phyloP scores from a whole-genome alignment of 306 rosid genomes.

The Gastrolobium villosum region DNA sequence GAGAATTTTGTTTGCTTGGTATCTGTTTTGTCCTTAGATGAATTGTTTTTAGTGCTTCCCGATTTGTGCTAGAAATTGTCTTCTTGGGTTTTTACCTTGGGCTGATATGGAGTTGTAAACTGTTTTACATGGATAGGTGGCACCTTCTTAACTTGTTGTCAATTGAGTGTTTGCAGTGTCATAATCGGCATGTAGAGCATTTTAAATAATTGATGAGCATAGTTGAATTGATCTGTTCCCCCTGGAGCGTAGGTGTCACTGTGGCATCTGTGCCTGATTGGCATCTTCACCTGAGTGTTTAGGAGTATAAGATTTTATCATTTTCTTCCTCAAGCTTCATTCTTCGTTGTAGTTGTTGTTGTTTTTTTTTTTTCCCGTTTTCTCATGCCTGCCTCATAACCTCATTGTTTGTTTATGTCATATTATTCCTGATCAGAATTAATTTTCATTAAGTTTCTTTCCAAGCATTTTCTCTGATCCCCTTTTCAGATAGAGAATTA shows the following conservation, averaged over 20 bases:
- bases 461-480: background rate
- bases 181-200: background rate
- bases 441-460: background rate
- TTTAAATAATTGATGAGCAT: background rate
- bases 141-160: background rate
- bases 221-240: background rate
- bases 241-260: background rate
- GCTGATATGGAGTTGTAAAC: background rate
- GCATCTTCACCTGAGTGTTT: background rate
- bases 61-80: too few species aligned
- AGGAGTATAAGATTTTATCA: background rate
- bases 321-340: background rate
- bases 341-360: background rate
- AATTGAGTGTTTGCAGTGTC: background rate
- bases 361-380: background rate
- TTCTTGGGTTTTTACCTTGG: too few species aligned
- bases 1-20: too few species aligned
- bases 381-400: background rate
- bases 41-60: too few species aligned
- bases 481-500: background rate
- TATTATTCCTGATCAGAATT: constrained; percentile 11
- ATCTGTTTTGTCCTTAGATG: too few species aligned
- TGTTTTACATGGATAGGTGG: background rate
- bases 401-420: background rate
- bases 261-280: background rate